Percentiles rank a stretch among this genome's conserved stretches.
phyloP scores from a whole-genome alignment of 2,329 filamentous ascomycete genomes.

The Clarireedia homoeocarpa region DNA sequence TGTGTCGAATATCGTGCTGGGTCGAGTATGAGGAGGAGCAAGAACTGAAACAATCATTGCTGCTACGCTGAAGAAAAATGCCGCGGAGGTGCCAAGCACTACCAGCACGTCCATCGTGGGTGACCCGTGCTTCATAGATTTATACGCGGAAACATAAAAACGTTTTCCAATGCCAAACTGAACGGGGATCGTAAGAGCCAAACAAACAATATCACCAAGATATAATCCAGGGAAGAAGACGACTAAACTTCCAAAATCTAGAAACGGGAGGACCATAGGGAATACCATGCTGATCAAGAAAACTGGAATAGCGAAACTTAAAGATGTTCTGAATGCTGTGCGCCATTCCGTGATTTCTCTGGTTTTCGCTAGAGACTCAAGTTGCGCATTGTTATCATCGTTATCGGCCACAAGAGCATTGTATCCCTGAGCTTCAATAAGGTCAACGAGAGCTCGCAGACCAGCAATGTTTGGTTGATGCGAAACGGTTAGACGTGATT shows the following conservation, averaged over 20 bases:
- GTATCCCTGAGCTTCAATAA: constrained; percentile 72
- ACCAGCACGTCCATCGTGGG: constrained; percentile 98
- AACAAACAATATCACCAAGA: constrained; percentile 78
- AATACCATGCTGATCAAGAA: constrained; percentile 90
- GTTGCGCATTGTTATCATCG: constrained; percentile 92
- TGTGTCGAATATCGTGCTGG: constrained; percentile 90
- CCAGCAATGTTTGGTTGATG: constrained; percentile 68
- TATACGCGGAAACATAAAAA: constrained; percentile 90
- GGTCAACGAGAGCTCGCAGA: constrained; percentile 73
- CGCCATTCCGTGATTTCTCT: constrained; percentile 94
- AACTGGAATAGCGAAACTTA: constrained; percentile 80
- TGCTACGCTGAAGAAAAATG: constrained; percentile 90
- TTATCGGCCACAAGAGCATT: constrained; percentile 86
- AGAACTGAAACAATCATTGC: constrained; percentile 79
- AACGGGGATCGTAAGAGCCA: constrained; percentile 79
- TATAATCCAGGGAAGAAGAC: constrained; percentile 68
- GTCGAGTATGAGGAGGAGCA: constrained; percentile 67
- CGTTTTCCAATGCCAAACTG: constrained; percentile 95
- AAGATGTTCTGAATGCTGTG: constrained; percentile 67
- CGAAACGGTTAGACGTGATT: constrained; percentile 63
- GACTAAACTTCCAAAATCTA: constrained; percentile 69
- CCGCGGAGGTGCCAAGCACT: constrained; percentile 85
- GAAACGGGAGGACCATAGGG: constrained; percentile 69
- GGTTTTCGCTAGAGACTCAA: constrained; percentile 93
- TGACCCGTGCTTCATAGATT: constrained; percentile 80